Evolutionary conservation across 2,329 filamentous ascomycete genomes (phyloP), one percentile per base, ranked within the genome.

Genomic region (Diaporthe sp.): DNA sequence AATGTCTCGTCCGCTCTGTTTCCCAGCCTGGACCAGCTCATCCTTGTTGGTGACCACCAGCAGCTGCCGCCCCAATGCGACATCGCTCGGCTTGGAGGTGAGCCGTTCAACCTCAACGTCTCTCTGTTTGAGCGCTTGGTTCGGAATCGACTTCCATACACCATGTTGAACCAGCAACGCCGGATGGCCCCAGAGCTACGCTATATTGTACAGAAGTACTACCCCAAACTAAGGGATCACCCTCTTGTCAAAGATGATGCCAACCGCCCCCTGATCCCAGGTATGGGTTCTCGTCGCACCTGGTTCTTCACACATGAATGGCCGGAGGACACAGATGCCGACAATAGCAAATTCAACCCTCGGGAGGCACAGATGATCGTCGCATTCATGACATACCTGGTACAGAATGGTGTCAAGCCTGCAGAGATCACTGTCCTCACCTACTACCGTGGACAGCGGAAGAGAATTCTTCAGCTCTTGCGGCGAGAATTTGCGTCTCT

Each of bases 381-480:
- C 0, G 88, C 88, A 0, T 94, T 98, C 78, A 92, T 92, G 78
- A 85, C 90, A 37, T 94, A 98, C 79, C 89, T 98, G 0, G 82
- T 93, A 1, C 85, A 91, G 75, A 96, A 96, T 77, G 92, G 92
- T 0, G 84, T 93, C 1, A 79, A 85, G 0, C 82, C 89, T 0
- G 82, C 84, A 0, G 87, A 92, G 8, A 95, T 98, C 74, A 98
- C 95, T 0, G 86, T 98, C 4, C 84, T 98, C 68, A 96, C 95
- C 0, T 98, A 97, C 81, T 98, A 98, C 86, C 95, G 94, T 58
- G 95, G 94, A 0, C 96, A 98, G 81, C 89, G 93, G 60, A 93
- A 93, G 78, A 84, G 88, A 3, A 87, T 98, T 3, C 79, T 92
- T 0, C 86, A 85, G 19, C 82, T 84, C 8, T 82, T 93, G 4